These are phyloP conservation scores for Cystobasidium pallidum DNA, from an alignment of 1,284 basidiomycete species.

Conservation along the genomic window DNA sequence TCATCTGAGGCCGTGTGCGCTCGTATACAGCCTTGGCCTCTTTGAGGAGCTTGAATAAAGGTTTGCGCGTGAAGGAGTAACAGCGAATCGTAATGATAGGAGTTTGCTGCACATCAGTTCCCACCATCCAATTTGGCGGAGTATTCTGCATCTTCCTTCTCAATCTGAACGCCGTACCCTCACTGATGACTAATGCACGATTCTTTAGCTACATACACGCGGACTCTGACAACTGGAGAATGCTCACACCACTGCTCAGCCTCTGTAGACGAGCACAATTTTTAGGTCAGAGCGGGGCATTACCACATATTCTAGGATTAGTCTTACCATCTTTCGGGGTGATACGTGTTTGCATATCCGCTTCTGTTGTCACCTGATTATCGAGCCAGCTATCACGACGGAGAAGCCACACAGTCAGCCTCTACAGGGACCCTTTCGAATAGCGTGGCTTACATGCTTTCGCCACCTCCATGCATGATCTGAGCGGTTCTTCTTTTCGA, in stretches of 20 bases:
- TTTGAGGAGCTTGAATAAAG: slow-evolving; percentile 33
- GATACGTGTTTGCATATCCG: slow-evolving; percentile 28
- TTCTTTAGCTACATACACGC: too few relatives aligned
- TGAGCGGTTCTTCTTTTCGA: slow-evolving; percentile 8
- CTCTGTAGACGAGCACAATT: neutral
- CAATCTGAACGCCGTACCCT: slow-evolving; percentile 28
- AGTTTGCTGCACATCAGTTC: neutral
- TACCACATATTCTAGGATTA: neutral
- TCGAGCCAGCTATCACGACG: neutral
- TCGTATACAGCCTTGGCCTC: slow-evolving; percentile 29
- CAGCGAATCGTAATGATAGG: slow-evolving; percentile 23
- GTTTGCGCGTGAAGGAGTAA: slow-evolving; percentile 39
- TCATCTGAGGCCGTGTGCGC: slow-evolving; percentile 31
- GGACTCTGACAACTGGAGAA: neutral
- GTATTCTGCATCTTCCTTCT: slow-evolving; percentile 7
- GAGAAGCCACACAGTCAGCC: neutral
- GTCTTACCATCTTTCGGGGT: slow-evolving; percentile 33
- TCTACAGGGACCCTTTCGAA: neutral
- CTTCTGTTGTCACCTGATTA: neutral
- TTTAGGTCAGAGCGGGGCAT: neutral
- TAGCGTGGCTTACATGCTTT: slow-evolving; percentile 11
- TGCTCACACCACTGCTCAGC: slow-evolving; percentile 37
- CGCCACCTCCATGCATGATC: neutral
- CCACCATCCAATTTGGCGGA: neutral
- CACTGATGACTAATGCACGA: neutral